A percentile compares a stretch with the other conserved stretches of the same genome.
phyloP scores from a whole-genome alignment of 2,329 filamentous ascomycete genomes.

The Curvularia sp. region DNA sequence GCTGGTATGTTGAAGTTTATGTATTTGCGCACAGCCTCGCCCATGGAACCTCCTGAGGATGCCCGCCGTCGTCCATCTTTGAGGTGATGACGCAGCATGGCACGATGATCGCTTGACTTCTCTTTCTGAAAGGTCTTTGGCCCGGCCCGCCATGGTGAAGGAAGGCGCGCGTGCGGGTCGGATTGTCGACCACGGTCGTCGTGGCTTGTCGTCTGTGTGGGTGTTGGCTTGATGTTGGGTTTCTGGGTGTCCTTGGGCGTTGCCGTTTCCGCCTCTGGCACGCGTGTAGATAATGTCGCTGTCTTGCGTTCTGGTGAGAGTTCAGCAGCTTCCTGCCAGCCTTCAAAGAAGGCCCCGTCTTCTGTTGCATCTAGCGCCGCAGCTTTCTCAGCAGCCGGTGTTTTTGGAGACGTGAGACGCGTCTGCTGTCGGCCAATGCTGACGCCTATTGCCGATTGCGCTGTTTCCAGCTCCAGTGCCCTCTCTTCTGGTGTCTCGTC shows the following conservation, averaged over 20 bases:
- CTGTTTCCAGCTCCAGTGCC: constrained; percentile 49
- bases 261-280: background rate
- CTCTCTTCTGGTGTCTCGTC: constrained; percentile 49
- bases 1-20: constrained; percentile 47
- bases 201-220: constrained; percentile 10
- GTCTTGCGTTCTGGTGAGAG: constrained; percentile 1
- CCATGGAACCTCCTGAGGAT: constrained; percentile 49
- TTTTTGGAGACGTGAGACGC: constrained; percentile 63
- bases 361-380: constrained; percentile 59
- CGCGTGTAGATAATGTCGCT: background rate
- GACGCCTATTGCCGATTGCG: constrained; percentile 61
- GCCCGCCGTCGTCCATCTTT: constrained; percentile 48
- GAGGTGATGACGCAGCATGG: constrained; percentile 51
- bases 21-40: constrained; percentile 48
- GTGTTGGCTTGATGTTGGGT: background rate
- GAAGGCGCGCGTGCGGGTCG: constrained; percentile 41
- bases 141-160: constrained; percentile 57
- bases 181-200: constrained; percentile 15
- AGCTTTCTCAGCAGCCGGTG: constrained; percentile 66
- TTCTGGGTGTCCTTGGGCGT: constrained; percentile 1
- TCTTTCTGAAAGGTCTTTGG: constrained; percentile 46
- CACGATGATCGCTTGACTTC: constrained; percentile 46
- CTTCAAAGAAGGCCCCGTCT: constrained; percentile 58
- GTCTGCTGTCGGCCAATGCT: constrained; percentile 66
- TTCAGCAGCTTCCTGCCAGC: constrained; percentile 41